Evolutionary conservation across 2,329 filamentous ascomycete genomes (phyloP), one percentile per base, ranked within the genome.

Genomic region (Aspergillus tubingensis): DNA sequence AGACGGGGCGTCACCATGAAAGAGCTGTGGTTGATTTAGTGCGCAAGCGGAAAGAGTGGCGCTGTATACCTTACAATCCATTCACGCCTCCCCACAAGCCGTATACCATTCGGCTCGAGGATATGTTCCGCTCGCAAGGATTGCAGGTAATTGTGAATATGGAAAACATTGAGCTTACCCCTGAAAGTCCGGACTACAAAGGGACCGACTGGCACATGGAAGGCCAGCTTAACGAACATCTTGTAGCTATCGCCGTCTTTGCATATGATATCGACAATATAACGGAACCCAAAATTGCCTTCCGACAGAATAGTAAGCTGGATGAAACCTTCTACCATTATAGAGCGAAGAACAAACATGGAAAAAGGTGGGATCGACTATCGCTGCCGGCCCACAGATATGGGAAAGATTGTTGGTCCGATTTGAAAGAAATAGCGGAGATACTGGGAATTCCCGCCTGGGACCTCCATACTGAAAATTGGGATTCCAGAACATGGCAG

Each of bases 201-300:
- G 52, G 21, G 3, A 44, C 32, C 5, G 32, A 13, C 38, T 54
- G 52, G 52, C 38, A 44, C 1, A 23, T 54, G 36, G 36, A 41
- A 8, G 52, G 52, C 52, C 52, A 54, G 5, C 21, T 54, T 6
- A 54, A 54, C 52, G 52, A 54, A 3, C 52, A 54, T n/a, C 21
- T 19, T 2, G 23, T 30, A 8, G 52, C 23, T 15, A 5, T 54
- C 5, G 52, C 52, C 3, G 1, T 54, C 13, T 54, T 54, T 19
- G 21, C 38, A 6, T 54, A 54, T 10, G 52, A 54, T 15, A 8
- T 32, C 11, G 36, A 27, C 8, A 54, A 54, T 43, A 21, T 54
- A 4, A 54, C 52, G 0, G 21, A 41, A 6, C 52, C 52, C 38
- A n/a, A 38, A 2, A 54, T 54, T 3, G 38, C 52, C 3, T 54